These are phyloP conservation scores for Amniculicola lignicola DNA, from an alignment of 495 filamentous ascomycete genomes.

Conservation along the genomic window DNA sequence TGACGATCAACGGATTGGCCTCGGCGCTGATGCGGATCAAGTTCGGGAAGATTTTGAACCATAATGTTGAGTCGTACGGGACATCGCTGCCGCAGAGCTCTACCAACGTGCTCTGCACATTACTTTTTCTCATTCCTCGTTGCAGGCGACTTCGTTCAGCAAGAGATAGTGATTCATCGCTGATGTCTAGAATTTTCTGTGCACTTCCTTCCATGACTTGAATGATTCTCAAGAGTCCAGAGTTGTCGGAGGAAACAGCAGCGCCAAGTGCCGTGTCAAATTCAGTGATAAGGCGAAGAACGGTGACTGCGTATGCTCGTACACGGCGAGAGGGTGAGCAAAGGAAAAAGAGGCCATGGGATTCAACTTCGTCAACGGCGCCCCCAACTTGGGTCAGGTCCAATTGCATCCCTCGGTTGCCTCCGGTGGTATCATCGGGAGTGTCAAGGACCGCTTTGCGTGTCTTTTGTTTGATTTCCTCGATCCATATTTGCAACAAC, in stretches of 20 bases:
- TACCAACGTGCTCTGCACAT: constrained; percentile 78
- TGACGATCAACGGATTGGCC: constrained; percentile 84
- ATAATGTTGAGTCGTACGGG: constrained; percentile 88
- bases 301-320: constrained; percentile 84
- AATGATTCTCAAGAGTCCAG: too few relatives aligned
- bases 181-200: constrained; percentile 81
- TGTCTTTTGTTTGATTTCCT: constrained; percentile 86
- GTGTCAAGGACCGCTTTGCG: constrained; percentile 65
- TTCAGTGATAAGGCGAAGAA: constrained; percentile 85
- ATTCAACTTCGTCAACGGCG: constrained; percentile 94
- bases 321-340: constrained; percentile 92
- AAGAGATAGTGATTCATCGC: constrained; percentile 87
- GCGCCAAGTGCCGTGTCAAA: constrained; percentile 88
- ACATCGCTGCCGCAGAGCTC: constrained; percentile 95
- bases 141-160: constrained; percentile 91
- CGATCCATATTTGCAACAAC: constrained; percentile 91
- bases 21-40: constrained; percentile 88
- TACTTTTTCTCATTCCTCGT: constrained; percentile 80
- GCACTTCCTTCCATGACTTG: constrained; percentile 89
- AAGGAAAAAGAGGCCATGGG: constrained; percentile 95
- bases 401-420: constrained; percentile 65
- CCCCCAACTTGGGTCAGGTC: constrained; percentile 84
- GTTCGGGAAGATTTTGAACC: constrained; percentile 97
- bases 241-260: constrained; percentile 63
- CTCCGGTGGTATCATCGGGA: constrained; percentile 54